These are phyloP conservation scores for Leishmania aethiopica DNA, from an alignment of 208 protist species.

Conservation along the genomic window DNA sequence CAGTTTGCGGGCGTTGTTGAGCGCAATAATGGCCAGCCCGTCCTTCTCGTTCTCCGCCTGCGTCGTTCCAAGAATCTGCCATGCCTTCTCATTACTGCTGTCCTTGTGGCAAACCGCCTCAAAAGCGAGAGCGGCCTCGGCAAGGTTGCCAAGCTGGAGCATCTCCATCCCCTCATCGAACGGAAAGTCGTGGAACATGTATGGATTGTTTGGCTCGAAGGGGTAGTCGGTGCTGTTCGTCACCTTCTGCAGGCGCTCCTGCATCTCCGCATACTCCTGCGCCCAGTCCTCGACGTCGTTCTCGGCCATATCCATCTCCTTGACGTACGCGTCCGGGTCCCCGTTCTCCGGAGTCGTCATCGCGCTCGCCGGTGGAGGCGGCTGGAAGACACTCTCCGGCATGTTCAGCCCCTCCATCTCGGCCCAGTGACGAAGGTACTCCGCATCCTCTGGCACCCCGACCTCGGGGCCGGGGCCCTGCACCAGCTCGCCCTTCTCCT, in stretches of 20 bases:
- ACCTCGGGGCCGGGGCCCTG: slow-evolving; percentile 67
- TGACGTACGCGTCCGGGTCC: slow-evolving; percentile 17
- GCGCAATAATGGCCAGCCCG: slow-evolving; percentile 79
- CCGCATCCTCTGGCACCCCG: slow-evolving; percentile 54
- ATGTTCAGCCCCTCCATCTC: slow-evolving; percentile 58
- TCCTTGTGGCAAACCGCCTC: slow-evolving; percentile 89
- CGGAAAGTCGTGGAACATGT: slow-evolving; percentile 76
- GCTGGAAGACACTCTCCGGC: slow-evolving; percentile 46
- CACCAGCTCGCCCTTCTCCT: slow-evolving; percentile 76
- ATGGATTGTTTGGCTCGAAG: slow-evolving; percentile 90
- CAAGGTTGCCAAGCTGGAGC: slow-evolving; percentile 73
- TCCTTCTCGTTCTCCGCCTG: slow-evolving; percentile 94
- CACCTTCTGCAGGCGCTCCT: slow-evolving; percentile 40
- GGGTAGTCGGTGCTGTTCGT: slow-evolving; percentile 86
- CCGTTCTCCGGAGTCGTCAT: background rate
- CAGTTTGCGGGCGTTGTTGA: slow-evolving; percentile 78
- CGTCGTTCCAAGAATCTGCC: slow-evolving; percentile 79
- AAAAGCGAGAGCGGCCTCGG: slow-evolving; percentile 89
- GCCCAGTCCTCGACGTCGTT: slow-evolving; percentile 75
- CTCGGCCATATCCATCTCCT: slow-evolving; percentile 36
- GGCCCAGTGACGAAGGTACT: slow-evolving; percentile 59
- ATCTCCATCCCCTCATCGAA: slow-evolving; percentile 78
- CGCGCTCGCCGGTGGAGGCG: slow-evolving; percentile 16
- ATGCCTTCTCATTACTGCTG: slow-evolving; percentile 65
- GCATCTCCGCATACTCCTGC: slow-evolving; percentile 76